These are phyloP conservation scores for Saccharomycopsis sp. DNA, from an alignment of 805 yeast genomes.

Conservation along the genomic window DNA sequence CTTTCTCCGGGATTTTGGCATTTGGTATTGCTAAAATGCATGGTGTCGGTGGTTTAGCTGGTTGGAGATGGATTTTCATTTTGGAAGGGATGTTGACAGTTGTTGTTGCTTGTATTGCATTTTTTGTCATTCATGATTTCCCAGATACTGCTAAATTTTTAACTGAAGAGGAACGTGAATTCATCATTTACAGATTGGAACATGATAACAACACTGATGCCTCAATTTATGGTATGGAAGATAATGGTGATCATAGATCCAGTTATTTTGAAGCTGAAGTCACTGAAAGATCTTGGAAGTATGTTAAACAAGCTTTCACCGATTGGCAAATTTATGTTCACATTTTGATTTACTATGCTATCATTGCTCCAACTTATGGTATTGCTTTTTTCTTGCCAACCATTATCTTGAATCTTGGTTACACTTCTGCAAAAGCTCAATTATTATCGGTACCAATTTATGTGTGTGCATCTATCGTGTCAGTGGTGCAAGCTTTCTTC, in stretches of 20 bases:
- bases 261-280: slow-evolving; percentile 15
- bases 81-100: slow-evolving; percentile 41
- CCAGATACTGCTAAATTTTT: slow-evolving; percentile 59
- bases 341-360: slow-evolving; percentile 27
- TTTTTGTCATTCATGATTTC: slow-evolving; percentile 55
- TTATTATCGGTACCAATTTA: slow-evolving; percentile 39
- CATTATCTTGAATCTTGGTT: slow-evolving; percentile 37
- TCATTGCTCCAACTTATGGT: slow-evolving; percentile 32
- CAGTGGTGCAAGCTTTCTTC: slow-evolving; percentile 27
- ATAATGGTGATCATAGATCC: slow-evolving; percentile 8
- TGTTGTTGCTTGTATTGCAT: slow-evolving; percentile 29
- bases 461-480: slow-evolving; percentile 29
- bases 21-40: slow-evolving; percentile 27
- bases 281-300: slow-evolving; percentile 10
- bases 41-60: slow-evolving; percentile 34
- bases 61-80: slow-evolving; percentile 52
- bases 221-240: slow-evolving; percentile 3
- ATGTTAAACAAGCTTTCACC: slow-evolving; percentile 23
- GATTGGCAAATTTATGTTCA: slow-evolving; percentile 29
- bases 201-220: slow-evolving; percentile 12
- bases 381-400: slow-evolving; percentile 39
- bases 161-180: slow-evolving; percentile 43
- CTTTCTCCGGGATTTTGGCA: slow-evolving; percentile 34
- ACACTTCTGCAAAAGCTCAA: slow-evolving; percentile 35
- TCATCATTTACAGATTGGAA: slow-evolving; percentile 29